Evolutionary conservation across 2,329 filamentous ascomycete genomes (phyloP).

Genomic region (Akanthomyces dipterigenus): DNA sequence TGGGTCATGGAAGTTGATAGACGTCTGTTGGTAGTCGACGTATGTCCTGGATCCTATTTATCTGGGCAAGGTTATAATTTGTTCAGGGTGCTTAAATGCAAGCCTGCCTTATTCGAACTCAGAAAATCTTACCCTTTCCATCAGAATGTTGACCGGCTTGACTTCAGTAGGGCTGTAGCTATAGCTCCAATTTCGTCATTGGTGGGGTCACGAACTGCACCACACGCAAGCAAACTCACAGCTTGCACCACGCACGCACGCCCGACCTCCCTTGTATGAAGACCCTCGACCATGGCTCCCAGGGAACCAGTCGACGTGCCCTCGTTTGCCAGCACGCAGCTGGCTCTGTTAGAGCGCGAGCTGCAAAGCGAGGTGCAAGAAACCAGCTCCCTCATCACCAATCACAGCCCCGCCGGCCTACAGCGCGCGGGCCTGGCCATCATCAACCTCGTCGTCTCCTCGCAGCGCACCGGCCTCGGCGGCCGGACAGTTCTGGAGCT

Average conservation of each 20-base stretch:
- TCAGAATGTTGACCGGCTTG: background rate
- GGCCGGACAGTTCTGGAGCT: slow-evolving; percentile 89
- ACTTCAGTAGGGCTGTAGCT: background rate
- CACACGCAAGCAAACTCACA: background rate
- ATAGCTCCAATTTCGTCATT: slow-evolving; percentile 8
- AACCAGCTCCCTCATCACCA: slow-evolving; percentile 59
- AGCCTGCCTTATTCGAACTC: too few relatives aligned
- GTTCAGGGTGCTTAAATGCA: too few relatives aligned
- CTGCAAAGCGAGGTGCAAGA: slow-evolving; percentile 66
- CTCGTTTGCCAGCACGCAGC: slow-evolving; percentile 64
- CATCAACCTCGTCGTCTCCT: slow-evolving; percentile 65
- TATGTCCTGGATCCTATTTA: background rate
- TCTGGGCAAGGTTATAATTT: background rate
- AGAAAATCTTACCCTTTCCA: too few relatives aligned
- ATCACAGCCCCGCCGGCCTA: slow-evolving; percentile 61
- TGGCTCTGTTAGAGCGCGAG: slow-evolving; percentile 63
- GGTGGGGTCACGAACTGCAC: slow-evolving; percentile 6
- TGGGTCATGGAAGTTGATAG: background rate
- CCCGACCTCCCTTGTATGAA: background rate
- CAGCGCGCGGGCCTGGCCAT: slow-evolving; percentile 74
- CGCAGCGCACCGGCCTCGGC: slow-evolving; percentile 80
- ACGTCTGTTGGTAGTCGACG: background rate
- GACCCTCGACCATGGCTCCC: slow-evolving; percentile 27
- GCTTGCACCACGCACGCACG: background rate
- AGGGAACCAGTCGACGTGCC: slow-evolving; percentile 51